Base-by-base conservation (phyloP, 2,329 filamentous ascomycete genomes). In the Aspergillus niger region DNA sequence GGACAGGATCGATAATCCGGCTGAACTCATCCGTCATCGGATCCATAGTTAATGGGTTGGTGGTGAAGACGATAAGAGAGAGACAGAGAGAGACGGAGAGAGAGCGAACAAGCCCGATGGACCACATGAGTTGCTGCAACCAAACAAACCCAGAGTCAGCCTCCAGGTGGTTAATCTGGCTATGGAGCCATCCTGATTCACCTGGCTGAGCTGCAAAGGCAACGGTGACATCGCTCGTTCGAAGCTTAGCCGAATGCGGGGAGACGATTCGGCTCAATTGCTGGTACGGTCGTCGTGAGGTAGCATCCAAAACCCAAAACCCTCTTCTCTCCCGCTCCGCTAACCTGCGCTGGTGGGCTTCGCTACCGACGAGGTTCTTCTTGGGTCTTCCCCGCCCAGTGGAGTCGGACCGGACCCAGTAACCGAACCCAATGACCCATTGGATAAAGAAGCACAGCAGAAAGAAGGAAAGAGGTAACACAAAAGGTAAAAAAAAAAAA, bases 211-310 rank as follows among this genome's bases (percentile, higher is more conserved):
- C 39, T 36, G 32, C 32, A 24, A 61, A 65, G 17, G 64, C 6
- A 57, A 69, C 64, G 64, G 65, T 69, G 60, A 59, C 67, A 67
- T 67, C 60, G 59, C 58, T 11, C n/a, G 22, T 24, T 17, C 36
- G 41, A 61, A 61, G 61, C 43, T 44, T 44, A 51, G 60, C 63
- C 63, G 63, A 61, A 66, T 68, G 63, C 63, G 63, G 66, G 63
- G 65, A 60, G 55, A 54, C 60, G 49, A 64, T 39, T 55, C 50
- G 36, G 55, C 28, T 56, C 53, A 38, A 38, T 58, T 41, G 39
- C 38, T 58, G 38, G 48, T 43, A 58, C 56, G 13, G 56, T 53
- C 30, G 56, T 43, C 36, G 56, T 52, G 48, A 57, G 59, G 59
- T 60, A 58, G 59, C 28, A 60, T 58, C 32, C 26, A 36, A 30